phyloP scores from a whole-genome alignment of 2,329 filamentous ascomycete species.

The Pyrenochaeta sp. region DNA sequence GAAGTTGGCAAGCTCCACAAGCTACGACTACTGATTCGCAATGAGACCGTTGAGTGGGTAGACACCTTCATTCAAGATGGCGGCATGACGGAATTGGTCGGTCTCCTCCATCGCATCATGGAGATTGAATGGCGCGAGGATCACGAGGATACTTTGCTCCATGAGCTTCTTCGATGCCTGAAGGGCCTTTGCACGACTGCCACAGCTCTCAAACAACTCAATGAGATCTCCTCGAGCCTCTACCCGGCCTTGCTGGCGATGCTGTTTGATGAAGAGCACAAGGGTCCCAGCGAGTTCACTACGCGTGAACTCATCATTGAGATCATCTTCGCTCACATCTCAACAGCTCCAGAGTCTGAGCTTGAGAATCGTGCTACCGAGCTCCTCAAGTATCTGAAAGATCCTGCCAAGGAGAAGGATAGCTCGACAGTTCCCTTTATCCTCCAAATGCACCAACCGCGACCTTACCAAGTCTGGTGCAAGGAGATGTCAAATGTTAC shows the following conservation, averaged over 20 bases:
- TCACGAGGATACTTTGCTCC: slow-evolving; percentile 90
- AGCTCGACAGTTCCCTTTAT: slow-evolving; percentile 84
- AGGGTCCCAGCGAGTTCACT: slow-evolving; percentile 95
- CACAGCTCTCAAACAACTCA: slow-evolving; percentile 80
- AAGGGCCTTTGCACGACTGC: slow-evolving; percentile 95
- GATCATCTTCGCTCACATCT: slow-evolving; percentile 86
- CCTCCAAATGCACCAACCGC: slow-evolving; percentile 82
- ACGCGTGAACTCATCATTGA: slow-evolving; percentile 90
- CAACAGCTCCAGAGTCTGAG: slow-evolving; percentile 63
- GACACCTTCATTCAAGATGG: slow-evolving; percentile 88
- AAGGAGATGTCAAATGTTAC: slow-evolving; percentile 92
- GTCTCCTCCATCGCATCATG: slow-evolving; percentile 88
- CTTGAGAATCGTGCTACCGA: slow-evolving; percentile 72
- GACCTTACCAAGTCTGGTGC: slow-evolving; percentile 92
- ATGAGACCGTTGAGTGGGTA: slow-evolving; percentile 96
- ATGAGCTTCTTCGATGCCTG: slow-evolving; percentile 89
- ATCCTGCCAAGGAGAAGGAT: slow-evolving; percentile 75
- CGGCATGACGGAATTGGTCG: slow-evolving; percentile 91
- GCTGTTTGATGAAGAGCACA: slow-evolving; percentile 97
- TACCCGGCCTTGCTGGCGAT: slow-evolving; percentile 87
- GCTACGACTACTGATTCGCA: slow-evolving; percentile 83
- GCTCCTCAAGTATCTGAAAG: slow-evolving; percentile 81
- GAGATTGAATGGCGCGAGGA: slow-evolving; percentile 98
- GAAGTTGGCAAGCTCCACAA: slow-evolving; percentile 98
- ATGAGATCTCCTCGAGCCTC: slow-evolving; percentile 78